These are phyloP conservation scores for Coemansia interrupta DNA, from an alignment of 192 early-diverging fungal species.

Conservation along the genomic window DNA sequence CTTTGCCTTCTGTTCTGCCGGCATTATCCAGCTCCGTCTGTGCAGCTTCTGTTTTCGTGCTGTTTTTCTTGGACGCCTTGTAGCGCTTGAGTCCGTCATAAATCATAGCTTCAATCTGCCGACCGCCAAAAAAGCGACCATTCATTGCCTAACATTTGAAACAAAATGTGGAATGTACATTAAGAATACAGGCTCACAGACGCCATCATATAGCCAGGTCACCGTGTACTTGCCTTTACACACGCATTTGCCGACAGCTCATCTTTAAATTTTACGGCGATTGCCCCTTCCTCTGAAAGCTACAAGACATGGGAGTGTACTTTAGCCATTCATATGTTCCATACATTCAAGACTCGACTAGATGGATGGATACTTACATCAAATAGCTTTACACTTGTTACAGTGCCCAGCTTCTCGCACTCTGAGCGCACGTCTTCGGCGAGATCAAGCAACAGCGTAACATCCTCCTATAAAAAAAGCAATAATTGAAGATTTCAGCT, in stretches of 20 bases:
- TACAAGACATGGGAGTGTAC: conserved; percentile 18
- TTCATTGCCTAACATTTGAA: conserved; percentile 70
- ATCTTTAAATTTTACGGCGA: conserved; percentile 87
- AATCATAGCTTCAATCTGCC: conserved; percentile 69
- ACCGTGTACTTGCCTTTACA: conserved; percentile 61
- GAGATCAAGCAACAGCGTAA: conserved; percentile 82
- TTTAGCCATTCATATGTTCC: background rate
- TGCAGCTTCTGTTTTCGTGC: background rate
- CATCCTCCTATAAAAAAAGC: conserved; percentile 61
- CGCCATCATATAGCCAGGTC: too few relatives aligned
- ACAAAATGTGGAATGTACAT: background rate
- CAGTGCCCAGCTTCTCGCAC: conserved; percentile 88
- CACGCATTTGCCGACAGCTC: conserved; percentile 73
- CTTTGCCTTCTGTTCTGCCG: background rate
- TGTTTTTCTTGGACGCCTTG: conserved; percentile 48
- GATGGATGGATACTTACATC: conserved; percentile 64
- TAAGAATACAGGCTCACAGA: too few relatives aligned
- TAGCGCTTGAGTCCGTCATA: conserved; percentile 84
- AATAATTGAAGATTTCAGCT: background rate
- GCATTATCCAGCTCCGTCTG: background rate
- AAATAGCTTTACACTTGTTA: conserved; percentile 90
- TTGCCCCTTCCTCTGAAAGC: conserved; percentile 75
- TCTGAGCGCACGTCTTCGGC: conserved; percentile 92
- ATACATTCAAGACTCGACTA: background rate
- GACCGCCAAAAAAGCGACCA: conserved; percentile 85